Evolutionary conservation across 306 rosid species (phyloP), one percentile per base, ranked within the genome.

Genomic region (Malus fusca): DNA sequence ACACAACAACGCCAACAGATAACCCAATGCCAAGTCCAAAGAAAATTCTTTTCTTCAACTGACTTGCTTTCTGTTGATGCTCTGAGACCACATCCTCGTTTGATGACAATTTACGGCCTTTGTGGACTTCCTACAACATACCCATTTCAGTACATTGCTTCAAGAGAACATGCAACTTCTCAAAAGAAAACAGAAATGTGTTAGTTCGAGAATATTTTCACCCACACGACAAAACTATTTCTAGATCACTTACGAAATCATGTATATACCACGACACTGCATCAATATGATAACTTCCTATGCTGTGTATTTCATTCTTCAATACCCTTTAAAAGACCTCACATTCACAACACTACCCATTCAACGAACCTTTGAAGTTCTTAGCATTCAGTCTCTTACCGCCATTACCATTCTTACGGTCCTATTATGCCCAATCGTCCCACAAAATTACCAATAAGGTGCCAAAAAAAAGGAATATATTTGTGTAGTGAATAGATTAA

Each of bases 11-110:
- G 10, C 97, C 99, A 40, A 37, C 92, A 51, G 85, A 63, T 76
- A 95, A 61, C 71, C 99, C 97, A 84, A 95, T 92, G 63, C 92
- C 99, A 53, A 92, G 86, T 82, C 99, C 97, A 68, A 87, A 92
- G 60, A 92, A 68, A 79, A 92, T 65, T 74, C 97, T 87, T 73
- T 89, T 92, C 83, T 79, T 88, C 6, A 95, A 66, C 77, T 92
- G 92, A 79, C 85, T 89, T 48, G 63, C 78, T 80, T 89, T 90
- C 69, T 72, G 88, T 71, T 78, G 90, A 66, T 85, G 66, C 75
- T 94, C 87, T 25, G 75, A 35, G 79, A 81, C 67, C 2, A 25
- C 72, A 74, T 78, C 81, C 75, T 81, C 84, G 22, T 58, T 66
- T 35, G 30, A 52, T 33, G 84, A 66, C 48, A 67, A 46, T 22